Percentiles rank a stretch among this genome's conserved stretches.
Evolutionary conservation across 1,284 basidiomycete genomes (phyloP).

Genomic region (Ustilago crameri): DNA sequence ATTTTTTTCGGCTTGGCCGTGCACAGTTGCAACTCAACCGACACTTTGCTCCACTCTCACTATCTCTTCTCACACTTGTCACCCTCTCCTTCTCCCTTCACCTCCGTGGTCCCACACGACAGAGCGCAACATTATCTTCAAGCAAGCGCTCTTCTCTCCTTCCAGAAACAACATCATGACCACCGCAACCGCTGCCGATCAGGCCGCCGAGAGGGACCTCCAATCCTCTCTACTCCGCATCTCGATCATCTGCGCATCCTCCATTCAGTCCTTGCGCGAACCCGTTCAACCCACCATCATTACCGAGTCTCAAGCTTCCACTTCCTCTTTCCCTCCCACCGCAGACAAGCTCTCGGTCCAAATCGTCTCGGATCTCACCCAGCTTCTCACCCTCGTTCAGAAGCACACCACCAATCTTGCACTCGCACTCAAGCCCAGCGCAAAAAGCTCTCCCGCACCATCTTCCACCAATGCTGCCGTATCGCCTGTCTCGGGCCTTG

Average conservation of each 20-base stretch:
- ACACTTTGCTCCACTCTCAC: background rate
- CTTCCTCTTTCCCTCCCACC: slow-evolving; percentile 16
- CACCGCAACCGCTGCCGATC: slow-evolving; percentile 5
- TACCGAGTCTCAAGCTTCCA: slow-evolving; percentile 12
- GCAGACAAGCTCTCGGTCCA: slow-evolving; percentile 42
- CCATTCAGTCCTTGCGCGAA: slow-evolving; percentile 53
- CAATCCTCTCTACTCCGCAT: slow-evolving; percentile 59
- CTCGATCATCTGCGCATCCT: slow-evolving; percentile 61
- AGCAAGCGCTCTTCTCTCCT: background rate
- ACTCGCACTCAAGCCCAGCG: slow-evolving; percentile 51
- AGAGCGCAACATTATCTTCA: background rate
- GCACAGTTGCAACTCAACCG: background rate
- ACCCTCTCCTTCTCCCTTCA: background rate
- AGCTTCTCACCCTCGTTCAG: slow-evolving; percentile 45
- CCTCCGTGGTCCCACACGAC: background rate
- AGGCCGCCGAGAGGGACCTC: slow-evolving; percentile 40
- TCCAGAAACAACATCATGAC: slow-evolving; percentile 7
- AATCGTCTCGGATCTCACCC: slow-evolving; percentile 46
- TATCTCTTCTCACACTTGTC: background rate
- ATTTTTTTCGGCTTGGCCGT: too few species aligned
- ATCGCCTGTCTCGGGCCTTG: slow-evolving; percentile 51
- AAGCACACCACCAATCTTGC: slow-evolving; percentile 55
- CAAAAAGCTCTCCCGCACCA: slow-evolving; percentile 12
- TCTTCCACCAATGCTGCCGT: slow-evolving; percentile 4
- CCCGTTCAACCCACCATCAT: slow-evolving; percentile 40